Base-by-base conservation (phyloP, 805 yeast genomes). In the Tetrapisispora iriomotensis region DNA sequence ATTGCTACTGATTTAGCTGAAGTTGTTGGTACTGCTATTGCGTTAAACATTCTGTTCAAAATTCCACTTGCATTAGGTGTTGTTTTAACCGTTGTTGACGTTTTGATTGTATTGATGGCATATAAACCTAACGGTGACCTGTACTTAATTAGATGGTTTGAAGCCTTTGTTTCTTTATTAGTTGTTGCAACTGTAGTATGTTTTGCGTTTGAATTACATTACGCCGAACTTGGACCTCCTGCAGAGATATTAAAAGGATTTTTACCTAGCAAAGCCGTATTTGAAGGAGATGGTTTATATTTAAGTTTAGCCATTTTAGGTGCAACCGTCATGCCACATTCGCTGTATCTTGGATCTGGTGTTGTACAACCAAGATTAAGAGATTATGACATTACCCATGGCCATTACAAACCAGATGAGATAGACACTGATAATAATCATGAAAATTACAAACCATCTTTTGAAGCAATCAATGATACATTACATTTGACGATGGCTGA, bases 1-100 rank as follows among this genome's bases (percentile, higher is more conserved):
- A 78, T 90, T 31, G 96, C 96, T 2, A 90, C 97, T 0, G 98
- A 90, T 63, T 72, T 92, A 47, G 96, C 98, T 1, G 97, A 90
- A 58, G 95, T 90, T 26, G 90, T 92, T 20, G 98, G 98, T n/a
- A 85, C 96, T 3, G 96, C 97, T 3, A 86, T 90, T 41, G 81
- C 97, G 0, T 69, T 90, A 41, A 86, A 92, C 50, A 85, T 90
- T 40, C 64, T 92, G 31, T 77, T 88, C 56, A 71, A 74, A 2
- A 66, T 92, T 7, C 97, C 97, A 0, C 65, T 92, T 15, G 70
- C 84, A 7, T 68, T 76, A 5, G 98, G 98, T 25, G 95, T 90
- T 13, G 62, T 86, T 3, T 60, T 90, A 37, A 90, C 97, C 0
- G 79, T 86, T 18, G 63, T 85, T 3, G 98, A 90, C 53, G 96